A percentile compares a stretch with the other conserved stretches of the same genome.
Conservation (phyloP, 257 asterid species). For the Plantago ovata region DNA sequence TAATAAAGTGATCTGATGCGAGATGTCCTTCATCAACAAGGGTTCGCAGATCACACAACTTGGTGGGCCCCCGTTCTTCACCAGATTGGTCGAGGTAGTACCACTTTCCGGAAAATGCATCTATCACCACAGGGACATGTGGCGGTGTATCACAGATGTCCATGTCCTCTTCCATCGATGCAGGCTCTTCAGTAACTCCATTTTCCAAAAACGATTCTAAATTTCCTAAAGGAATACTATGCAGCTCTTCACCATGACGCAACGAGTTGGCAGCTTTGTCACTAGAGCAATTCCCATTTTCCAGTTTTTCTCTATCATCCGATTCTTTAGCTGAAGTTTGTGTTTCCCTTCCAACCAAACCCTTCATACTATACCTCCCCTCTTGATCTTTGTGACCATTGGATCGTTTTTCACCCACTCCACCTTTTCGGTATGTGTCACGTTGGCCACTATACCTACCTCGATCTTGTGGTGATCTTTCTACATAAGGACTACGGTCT, state of each 20-base stretch:
- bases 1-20: constrained; percentile 88
- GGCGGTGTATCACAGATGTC: constrained; percentile 98
- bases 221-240: constrained; percentile 35
- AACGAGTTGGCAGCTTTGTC: constrained; percentile 31
- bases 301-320: constrained; percentile 41
- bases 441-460: constrained; percentile 38
- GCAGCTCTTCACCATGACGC: constrained; percentile 30
- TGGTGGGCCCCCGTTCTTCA: constrained; percentile 81
- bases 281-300: constrained; percentile 32
- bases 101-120: constrained; percentile 80
- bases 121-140: constrained; percentile 56
- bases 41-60: constrained; percentile 67
- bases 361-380: constrained; percentile 52
- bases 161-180: constrained; percentile 99
- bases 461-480: constrained; percentile 63
- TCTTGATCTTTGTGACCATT: constrained; percentile 54
- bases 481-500: constrained; percentile 54
- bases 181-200: constrained; percentile 59
- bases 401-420: constrained; percentile 45
- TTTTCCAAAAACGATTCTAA: constrained; percentile 51
- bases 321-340: constrained; percentile 41
- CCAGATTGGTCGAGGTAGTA: constrained; percentile 79
- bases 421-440: constrained; percentile 53
- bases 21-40: constrained; percentile 78
- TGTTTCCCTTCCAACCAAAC: constrained; percentile 42